Conservation (phyloP, 371 early-diverging fungal genomes). For the Rhizopus arrhizus region DNA sequence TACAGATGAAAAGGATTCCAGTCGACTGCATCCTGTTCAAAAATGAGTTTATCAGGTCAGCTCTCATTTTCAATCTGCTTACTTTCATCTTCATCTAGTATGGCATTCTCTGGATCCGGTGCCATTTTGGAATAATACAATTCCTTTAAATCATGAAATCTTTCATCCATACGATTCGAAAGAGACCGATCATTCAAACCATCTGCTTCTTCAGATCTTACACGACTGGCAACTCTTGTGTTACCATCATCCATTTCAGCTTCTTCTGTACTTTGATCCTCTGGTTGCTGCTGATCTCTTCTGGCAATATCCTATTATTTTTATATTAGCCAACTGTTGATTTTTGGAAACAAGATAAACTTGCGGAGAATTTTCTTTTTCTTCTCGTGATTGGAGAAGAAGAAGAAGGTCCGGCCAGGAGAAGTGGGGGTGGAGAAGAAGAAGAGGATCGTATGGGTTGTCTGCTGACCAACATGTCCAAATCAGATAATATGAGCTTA, state of each 20-base stretch:
- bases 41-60: background rate
- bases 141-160: conserved; percentile 73
- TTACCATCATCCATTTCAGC: background rate
- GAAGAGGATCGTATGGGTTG: background rate
- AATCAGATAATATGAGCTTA: background rate
- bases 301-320: conserved; percentile 1
- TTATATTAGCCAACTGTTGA: background rate
- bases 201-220: background rate
- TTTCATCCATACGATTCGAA: conserved; percentile 56
- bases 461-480: background rate
- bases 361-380: conserved; percentile 4
- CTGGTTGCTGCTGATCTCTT: background rate
- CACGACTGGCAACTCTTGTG: background rate
- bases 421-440: background rate
- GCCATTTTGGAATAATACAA: conserved; percentile 56
- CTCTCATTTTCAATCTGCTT: background rate
- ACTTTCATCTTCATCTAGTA: background rate
- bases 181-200: background rate
- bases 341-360: background rate
- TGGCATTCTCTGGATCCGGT: background rate
- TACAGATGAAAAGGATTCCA: conserved; percentile 60
- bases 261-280: conserved; percentile 5
- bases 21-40: conserved; percentile 2
- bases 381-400: background rate
- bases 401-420: background rate